Evolutionary conservation across 2,329 filamentous ascomycete genomes (phyloP).

Genomic region (Botrytis sinoallii): DNA sequence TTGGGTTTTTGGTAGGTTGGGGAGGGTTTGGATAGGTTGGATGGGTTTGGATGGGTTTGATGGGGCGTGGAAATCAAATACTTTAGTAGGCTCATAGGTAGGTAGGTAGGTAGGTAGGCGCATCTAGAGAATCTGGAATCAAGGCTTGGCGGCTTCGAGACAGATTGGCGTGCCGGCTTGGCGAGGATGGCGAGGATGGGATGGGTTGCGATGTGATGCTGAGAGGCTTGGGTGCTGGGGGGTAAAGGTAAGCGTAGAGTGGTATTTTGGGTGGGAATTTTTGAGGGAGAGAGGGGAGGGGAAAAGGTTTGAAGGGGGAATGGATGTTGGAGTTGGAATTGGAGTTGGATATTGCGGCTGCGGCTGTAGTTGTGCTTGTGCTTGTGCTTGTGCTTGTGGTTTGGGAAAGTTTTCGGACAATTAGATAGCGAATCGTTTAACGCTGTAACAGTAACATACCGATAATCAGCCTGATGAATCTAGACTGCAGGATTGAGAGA

Average conservation of each 20-base stretch:
- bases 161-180: conserved; percentile 5
- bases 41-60: too few species aligned
- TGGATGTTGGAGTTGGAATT: neutral
- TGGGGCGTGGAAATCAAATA: too few species aligned
- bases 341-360: neutral
- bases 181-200: neutral
- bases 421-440: neutral
- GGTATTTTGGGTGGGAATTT: neutral
- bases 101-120: too few species aligned
- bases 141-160: neutral
- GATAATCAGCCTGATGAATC: neutral
- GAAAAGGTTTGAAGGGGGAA: neutral
- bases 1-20: too few species aligned
- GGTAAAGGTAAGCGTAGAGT: neutral
- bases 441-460: neutral
- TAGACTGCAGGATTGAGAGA: too few species aligned
- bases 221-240: neutral
- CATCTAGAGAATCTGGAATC: neutral
- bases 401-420: neutral
- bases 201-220: neutral
- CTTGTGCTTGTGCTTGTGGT: too few species aligned
- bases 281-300: neutral
- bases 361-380: neutral
- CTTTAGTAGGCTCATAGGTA: too few species aligned
- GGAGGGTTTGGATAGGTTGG: too few species aligned